Evolutionary conservation across 2,329 filamentous ascomycete genomes (phyloP).

Genomic region (Diplodia intermedia): DNA sequence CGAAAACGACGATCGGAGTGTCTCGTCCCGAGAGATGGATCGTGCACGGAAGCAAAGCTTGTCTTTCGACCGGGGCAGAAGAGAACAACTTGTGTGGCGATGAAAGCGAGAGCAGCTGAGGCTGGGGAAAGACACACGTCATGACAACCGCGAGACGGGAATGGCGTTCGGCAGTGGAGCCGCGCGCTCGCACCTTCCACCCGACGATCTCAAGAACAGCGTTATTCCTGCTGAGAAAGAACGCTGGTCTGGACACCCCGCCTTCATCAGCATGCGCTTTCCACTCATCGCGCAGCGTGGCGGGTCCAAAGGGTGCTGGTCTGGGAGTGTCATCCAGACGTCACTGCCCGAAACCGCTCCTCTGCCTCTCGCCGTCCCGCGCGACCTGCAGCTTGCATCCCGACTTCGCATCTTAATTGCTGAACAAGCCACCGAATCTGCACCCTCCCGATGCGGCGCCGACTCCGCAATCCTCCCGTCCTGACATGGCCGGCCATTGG

Average conservation of each 20-base stretch:
- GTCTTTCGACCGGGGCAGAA: neutral
- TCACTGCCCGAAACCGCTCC: neutral
- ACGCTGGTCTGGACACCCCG: neutral
- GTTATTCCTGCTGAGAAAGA: neutral
- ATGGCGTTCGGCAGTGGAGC: constrained; percentile 13
- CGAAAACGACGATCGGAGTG: neutral
- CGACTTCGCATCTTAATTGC: neutral
- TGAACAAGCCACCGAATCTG: constrained; percentile 6
- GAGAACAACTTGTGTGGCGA: neutral
- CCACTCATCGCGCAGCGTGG: neutral
- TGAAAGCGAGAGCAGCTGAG: neutral
- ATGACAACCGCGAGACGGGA: constrained; percentile 7
- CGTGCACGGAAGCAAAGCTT: neutral
- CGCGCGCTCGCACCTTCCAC: constrained; percentile 7
- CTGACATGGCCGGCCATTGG: neutral
- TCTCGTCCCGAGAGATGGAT: neutral
- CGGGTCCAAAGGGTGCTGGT: too few relatives aligned
- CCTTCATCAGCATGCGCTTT: neutral
- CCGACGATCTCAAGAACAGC: neutral
- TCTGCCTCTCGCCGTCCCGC: neutral
- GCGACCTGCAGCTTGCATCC: neutral
- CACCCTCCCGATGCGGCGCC: neutral
- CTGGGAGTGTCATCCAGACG: constrained; percentile 9
- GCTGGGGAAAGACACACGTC: neutral
- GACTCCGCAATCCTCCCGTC: constrained; percentile 11